Evolutionary conservation across 2,329 filamentous ascomycete species (phyloP), one percentile per base, ranked within the genome.

Genomic region (Cladobotryum protrusum): DNA sequence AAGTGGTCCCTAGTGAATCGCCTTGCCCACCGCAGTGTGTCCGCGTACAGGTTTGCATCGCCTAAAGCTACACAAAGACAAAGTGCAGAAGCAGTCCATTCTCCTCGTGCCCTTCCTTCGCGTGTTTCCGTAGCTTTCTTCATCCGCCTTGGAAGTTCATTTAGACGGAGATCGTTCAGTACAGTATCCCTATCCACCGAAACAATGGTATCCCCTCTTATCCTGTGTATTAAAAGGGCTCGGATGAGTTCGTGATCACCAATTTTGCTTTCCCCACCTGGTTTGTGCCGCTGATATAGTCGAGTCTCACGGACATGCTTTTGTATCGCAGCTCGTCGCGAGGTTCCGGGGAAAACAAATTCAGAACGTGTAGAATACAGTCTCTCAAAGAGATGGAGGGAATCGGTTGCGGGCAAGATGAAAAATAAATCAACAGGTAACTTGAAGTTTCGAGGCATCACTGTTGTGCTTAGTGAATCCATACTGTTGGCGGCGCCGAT

Each of bases 1-100:
- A 56, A 36, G 1, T 54, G 33, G 33, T 67, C 64, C 17, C 60
- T 64, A 45, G 60, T 59, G 39, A 63, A 67, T 1, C 64, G 59
- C 3, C 54, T 53, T 1, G 61, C 60, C 65, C 63, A 67, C 0
- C 53, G 15, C 3, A 65, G 33, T 1, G 59, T 59, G 3, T 61
- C 56, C 4, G 47, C 45, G 3, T 65, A 42, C 0, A 57, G 43
- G 4, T 58, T 54, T 2, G 63, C 19, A n/a, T 63, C 59, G 1
- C 58, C 58, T 2, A 52, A 39, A 4, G 63, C 62, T 3, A 65
- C 55, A 7, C 56, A 59, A 1, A 67, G 53, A 18, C 56, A 54
- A n/a, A 67, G 19, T 0, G 65, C 57, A 7, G 62, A 58, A 35
- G 43, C 54, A 11, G 57, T 51, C 62, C 63, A 67, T 15, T 60